These are phyloP conservation scores for Acanthamoeba healyi DNA, from an alignment of 208 protist genomes.

Conservation along the genomic window DNA sequence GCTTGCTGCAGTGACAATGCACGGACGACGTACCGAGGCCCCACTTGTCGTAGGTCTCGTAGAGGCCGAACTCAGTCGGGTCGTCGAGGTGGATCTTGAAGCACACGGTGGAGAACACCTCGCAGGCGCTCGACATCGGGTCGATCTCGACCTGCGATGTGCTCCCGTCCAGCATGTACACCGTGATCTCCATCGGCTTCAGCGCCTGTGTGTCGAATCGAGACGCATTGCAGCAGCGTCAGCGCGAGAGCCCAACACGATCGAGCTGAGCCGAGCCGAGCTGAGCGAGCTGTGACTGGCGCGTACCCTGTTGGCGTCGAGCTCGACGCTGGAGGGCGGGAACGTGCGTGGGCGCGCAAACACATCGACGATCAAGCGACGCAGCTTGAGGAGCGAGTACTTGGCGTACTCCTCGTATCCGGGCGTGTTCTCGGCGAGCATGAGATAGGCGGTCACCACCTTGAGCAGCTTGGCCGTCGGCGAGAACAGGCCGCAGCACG, in stretches of 20 bases:
- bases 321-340: conserved; percentile 6
- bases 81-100: conserved; percentile 65
- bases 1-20: background rate
- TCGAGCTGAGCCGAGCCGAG: background rate
- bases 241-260: too few relatives aligned
- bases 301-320: conserved; percentile 36
- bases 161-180: conserved; percentile 1
- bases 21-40: conserved; percentile 17
- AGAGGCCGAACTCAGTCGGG: conserved; percentile 65
- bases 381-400: background rate
- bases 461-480: conserved; percentile 55
- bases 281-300: background rate
- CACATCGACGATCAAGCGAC: conserved; percentile 24
- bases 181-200: conserved; percentile 1
- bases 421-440: background rate
- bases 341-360: conserved; percentile 31
- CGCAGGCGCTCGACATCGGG: conserved; percentile 18
- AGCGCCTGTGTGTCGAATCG: background rate
- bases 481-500: conserved; percentile 66
- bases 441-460: conserved; percentile 18
- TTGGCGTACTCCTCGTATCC: conserved; percentile 28
- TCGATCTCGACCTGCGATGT: conserved; percentile 28
- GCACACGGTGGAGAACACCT: conserved; percentile 37
- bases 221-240: background rate
- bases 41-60: conserved; percentile 40